Base-by-base conservation (phyloP, 2,329 filamentous ascomycete species). In the Boeremia exigua region DNA sequence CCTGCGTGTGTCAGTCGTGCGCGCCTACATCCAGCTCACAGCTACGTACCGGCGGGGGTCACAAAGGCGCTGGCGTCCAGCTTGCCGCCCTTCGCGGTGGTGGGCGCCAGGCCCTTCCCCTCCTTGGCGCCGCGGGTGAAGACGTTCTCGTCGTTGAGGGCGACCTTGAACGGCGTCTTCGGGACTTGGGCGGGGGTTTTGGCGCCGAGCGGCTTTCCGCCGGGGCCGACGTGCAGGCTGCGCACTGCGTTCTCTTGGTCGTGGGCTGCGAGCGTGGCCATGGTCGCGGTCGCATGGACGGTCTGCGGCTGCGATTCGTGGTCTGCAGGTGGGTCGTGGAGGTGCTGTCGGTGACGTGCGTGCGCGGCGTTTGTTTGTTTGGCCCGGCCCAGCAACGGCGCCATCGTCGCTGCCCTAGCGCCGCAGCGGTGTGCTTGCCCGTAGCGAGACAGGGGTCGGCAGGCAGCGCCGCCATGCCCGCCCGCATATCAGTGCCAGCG, bases 221-320 rank as follows among this genome's bases (percentile, higher is more conserved):
- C 85, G 23, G 87, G 87, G 45, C 82, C 84, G 57, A 87, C 84
- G 72, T 92, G 91, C 73, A 89, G 89, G 63, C 83, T 84, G 73
- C 91, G 87, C 68, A 91, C 85, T 75, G 91, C 79, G 77, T 97
- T 97, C 77, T 97, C 93, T 79, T 96, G 92, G 76, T 96, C 90
- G 67, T 87, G 85, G 73, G 76, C 71, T 88, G 83, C 58, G 90
- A 90, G 72, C 92, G 82, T 91, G 93, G 96, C 67, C 66, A 74
- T 74, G 60, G 51, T 51, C 54, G 60, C 29, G 54, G 66, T 72
- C 63, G 71, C 68, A 74, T 73, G 62, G 69, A 65, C 19, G 19
- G 19, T 23, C 19, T 2, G 67, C 60, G 65, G 64, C 19, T 2
- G 67, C 60, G 65, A 65, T 61, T 48, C 58, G 61, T 63, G 46